phyloP scores from a whole-genome alignment of 108 stramenopile genomes.

The Skeletonema tropicum region DNA sequence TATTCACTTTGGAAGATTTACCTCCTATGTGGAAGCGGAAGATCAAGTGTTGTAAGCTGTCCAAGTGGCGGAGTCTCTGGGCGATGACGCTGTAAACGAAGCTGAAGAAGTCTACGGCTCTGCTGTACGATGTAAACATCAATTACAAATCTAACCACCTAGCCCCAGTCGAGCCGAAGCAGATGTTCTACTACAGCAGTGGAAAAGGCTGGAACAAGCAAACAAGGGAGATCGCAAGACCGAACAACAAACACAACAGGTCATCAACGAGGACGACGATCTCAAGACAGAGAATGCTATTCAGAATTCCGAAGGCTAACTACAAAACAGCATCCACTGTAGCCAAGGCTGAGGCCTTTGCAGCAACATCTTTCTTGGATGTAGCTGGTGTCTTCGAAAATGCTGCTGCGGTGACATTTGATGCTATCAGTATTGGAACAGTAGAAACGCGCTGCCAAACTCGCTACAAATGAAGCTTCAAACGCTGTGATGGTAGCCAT shows the following conservation, averaged over 20 bases:
- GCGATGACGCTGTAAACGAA: neutral
- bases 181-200: neutral
- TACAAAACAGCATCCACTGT: neutral
- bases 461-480: too few species aligned
- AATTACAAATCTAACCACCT: neutral
- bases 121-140: neutral
- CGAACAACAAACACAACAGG: neutral
- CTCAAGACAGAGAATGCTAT: neutral
- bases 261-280: neutral
- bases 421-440: too few species aligned
- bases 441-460: too few species aligned
- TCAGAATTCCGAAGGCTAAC: neutral
- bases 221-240: neutral
- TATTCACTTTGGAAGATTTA: neutral
- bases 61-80: neutral
- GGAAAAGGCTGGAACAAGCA: neutral
- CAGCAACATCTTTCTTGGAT: too few species aligned
- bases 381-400: too few species aligned
- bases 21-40: neutral
- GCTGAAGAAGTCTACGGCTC: neutral
- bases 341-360: neutral
- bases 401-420: too few species aligned
- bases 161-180: neutral
- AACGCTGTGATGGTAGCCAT: too few species aligned
- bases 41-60: neutral